Evolutionary conservation across 768 basidiomycete species (phyloP).

Genomic region (Pulveroboletus sp.): DNA sequence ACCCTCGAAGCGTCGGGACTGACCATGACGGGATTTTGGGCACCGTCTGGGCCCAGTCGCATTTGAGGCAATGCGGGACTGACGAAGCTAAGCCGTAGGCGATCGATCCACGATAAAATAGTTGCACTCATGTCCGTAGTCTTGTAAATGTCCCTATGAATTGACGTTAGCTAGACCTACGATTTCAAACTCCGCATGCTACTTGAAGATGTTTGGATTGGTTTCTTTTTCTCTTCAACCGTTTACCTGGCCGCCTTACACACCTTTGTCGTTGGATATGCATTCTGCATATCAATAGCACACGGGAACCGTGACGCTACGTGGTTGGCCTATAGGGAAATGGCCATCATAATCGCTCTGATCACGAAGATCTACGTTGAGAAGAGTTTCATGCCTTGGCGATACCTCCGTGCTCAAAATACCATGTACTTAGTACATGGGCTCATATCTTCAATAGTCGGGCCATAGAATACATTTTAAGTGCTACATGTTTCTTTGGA

Average conservation of each 20-base stretch:
- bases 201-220: background rate
- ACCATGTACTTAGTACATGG: background rate
- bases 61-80: constrained; percentile 53
- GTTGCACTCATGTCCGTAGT: constrained; percentile 10
- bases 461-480: background rate
- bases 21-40: constrained; percentile 70
- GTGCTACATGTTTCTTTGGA: background rate
- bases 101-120: constrained; percentile 21
- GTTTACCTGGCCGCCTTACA: constrained; percentile 46
- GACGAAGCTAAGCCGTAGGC: constrained; percentile 18
- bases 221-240: constrained; percentile 24
- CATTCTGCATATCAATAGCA: constrained; percentile 59
- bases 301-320: constrained; percentile 39
- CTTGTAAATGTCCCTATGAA: background rate
- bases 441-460: background rate
- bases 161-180: too few relatives aligned
- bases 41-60: constrained; percentile 53
- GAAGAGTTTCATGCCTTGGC: constrained; percentile 88
- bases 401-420: constrained; percentile 25
- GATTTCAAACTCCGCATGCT: constrained; percentile 27
- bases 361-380: constrained; percentile 66
- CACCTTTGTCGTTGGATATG: constrained; percentile 46
- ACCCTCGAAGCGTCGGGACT: constrained; percentile 12
- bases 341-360: constrained; percentile 83
- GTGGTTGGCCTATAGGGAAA: constrained; percentile 48